These are phyloP conservation scores for Ogataea ganodermae DNA, from an alignment of 805 yeast species.

Conservation along the genomic window DNA sequence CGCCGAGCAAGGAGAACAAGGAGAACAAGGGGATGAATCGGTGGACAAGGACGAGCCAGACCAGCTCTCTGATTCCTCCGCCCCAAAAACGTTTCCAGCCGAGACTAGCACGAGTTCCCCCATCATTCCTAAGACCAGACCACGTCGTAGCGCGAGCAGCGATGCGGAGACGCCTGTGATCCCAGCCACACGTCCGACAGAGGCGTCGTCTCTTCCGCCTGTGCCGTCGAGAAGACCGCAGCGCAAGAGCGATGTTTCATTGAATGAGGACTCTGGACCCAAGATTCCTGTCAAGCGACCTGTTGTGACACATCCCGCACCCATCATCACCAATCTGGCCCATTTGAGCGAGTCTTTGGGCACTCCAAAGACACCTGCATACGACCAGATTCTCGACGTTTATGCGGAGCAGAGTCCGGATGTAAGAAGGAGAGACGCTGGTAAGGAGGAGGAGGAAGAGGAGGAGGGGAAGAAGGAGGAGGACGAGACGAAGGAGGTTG, in stretches of 20 bases:
- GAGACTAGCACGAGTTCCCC: neutral
- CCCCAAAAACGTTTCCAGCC: no score
- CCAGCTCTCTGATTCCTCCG: no score
- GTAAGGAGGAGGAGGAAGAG: neutral
- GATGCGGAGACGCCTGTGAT: neutral
- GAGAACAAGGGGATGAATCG: no score
- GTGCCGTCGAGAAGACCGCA: conserved; percentile 25
- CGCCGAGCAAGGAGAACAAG: neutral
- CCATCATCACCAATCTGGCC: conserved; percentile 3
- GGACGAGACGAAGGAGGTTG: neutral
- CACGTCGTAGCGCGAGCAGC: neutral
- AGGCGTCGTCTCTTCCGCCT: neutral
- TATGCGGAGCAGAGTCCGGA: conserved; percentile 25
- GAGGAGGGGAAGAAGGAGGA: neutral
- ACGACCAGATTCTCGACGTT: conserved; percentile 22
- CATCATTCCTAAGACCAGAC: conserved; percentile 1
- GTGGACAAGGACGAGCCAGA: neutral
- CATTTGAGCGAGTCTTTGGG: conserved; percentile 6
- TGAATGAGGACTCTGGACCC: conserved; percentile 3
- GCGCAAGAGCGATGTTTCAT: conserved; percentile 3
- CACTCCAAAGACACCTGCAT: conserved; percentile 18
- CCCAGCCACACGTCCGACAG: neutral
- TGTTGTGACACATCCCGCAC: neutral
- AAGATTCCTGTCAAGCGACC: conserved; percentile 13
- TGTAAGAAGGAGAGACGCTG: conserved; percentile 9